Percentiles rank a stretch among this genome's conserved stretches.
phyloP scores from a whole-genome alignment of 495 filamentous ascomycete genomes.

The Neurospora sp. region DNA sequence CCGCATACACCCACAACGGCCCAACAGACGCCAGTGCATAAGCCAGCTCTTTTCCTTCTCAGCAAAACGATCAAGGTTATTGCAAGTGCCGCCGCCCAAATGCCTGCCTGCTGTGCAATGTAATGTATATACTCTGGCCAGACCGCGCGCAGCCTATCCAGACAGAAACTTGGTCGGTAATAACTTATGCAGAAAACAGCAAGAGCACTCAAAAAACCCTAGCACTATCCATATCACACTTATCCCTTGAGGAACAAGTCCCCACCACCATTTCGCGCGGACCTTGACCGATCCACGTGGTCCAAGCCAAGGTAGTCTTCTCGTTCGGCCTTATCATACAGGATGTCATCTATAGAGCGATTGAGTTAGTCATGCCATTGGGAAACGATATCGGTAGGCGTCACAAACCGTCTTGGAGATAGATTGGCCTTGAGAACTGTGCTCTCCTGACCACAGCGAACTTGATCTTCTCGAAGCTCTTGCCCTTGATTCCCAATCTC shows the following conservation, averaged over 20 bases:
- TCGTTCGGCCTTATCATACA: conserved; percentile 58
- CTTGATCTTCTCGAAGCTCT: conserved; percentile 97
- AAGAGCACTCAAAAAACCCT: background rate
- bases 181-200: background rate
- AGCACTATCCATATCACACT: background rate
- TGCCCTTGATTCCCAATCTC: conserved; percentile 89
- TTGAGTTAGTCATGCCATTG: conserved; percentile 4
- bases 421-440: conserved; percentile 61
- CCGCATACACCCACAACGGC: background rate
- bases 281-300: conserved; percentile 62
- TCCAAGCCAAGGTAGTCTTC: conserved; percentile 87
- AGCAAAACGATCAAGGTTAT: background rate
- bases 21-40: background rate
- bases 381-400: background rate
- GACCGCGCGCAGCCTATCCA: background rate
- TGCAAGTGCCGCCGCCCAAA: background rate
- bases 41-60: background rate
- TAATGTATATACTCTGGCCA: background rate
- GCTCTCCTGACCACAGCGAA: conserved; percentile 71
- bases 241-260: conserved; percentile 47
- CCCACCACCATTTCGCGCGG: conserved; percentile 41
- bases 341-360: conserved; percentile 58
- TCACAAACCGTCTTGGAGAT: conserved; percentile 76
- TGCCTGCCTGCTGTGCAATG: background rate
- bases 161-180: background rate